Base-by-base conservation (phyloP, 2,329 filamentous ascomycete genomes). In the Sarocladiaceae sp. region DNA sequence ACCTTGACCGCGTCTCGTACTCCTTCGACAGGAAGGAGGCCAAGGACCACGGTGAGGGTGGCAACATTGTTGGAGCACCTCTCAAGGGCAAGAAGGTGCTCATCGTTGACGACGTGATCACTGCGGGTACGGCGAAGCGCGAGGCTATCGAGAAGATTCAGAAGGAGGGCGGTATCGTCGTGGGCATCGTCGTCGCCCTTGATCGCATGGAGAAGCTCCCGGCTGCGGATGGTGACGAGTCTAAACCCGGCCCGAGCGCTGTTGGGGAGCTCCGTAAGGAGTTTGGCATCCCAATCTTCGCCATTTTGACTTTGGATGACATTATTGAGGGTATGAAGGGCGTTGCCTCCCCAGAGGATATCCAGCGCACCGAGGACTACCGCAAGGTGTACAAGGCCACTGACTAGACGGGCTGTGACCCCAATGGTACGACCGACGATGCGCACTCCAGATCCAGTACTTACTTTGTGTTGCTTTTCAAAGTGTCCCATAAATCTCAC, bases 61-160 rank as follows among this genome's bases (percentile, higher is more conserved):
- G 93, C 34, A 85, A 80, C 61, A 95, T 97, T 57, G 90, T 97
- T 12, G 93, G 93, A 10, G 86, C 88, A 23, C 76, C 83, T 6
- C 71, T 97, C 43, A 85, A 85, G 67, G 90, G 87, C 44, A 90
- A 93, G 76, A 80, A 77, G 48, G 81, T 96, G 13, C 74, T 98
- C 26, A 86, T 98, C 54, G 83, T 98, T 32, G 93, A 98, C 70
- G 93, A 97, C 67, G 91, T 98, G 46, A 91, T 97, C 58, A 96
- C 90, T 1, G 91, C 89, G 1, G 93, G 93, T 21, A 97, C 90
- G 1, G 93, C 93, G 32, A 90, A 96, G 69, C 77, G 89, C 47
- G 90, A 97, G 64, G 88, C 91, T 12, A 89, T 97, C 48, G 81
- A 81, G 45, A 93, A 95, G 64, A 95, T 97, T 61, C 76, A 81